Evolutionary conservation across 2,329 filamentous ascomycete genomes (phyloP).

Genomic region (Trichoderma breve): DNA sequence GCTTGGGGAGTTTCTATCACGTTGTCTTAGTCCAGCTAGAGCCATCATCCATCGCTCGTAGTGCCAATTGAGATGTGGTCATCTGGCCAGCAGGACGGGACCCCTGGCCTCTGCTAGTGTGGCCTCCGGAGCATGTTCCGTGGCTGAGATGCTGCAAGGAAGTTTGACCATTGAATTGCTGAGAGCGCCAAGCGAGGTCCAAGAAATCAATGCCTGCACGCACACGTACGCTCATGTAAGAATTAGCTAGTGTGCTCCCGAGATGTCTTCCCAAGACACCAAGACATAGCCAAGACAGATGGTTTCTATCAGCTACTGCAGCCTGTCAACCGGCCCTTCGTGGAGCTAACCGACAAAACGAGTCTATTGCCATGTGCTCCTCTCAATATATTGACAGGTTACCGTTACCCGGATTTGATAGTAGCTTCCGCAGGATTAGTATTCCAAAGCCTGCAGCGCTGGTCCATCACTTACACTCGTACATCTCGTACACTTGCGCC

Average conservation of each 20-base stretch:
- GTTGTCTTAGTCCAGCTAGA: neutral
- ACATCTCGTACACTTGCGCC: too few relatives aligned
- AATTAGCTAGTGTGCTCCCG: neutral
- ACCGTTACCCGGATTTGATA: too few relatives aligned
- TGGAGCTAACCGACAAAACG: neutral
- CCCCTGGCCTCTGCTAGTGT: neutral
- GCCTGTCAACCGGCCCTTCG: neutral
- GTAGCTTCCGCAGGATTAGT: neutral
- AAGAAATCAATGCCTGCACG: neutral
- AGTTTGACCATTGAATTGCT: neutral
- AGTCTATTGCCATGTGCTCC: neutral
- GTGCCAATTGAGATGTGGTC: neutral
- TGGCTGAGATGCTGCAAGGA: neutral
- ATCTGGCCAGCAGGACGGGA: neutral
- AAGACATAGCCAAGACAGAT: neutral
- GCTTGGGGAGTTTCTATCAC: neutral
- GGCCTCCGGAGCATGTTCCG: neutral
- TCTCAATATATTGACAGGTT: neutral
- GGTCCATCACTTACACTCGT: neutral
- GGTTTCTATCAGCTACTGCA: neutral
- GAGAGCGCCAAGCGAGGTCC: neutral
- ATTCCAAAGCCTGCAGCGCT: neutral
- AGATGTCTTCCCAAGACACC: neutral
- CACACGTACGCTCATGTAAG: neutral
- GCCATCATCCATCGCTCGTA: neutral